phyloP scores from a whole-genome alignment of 169 alveolate genomes.

The Cyclospora cayetanensis region DNA sequence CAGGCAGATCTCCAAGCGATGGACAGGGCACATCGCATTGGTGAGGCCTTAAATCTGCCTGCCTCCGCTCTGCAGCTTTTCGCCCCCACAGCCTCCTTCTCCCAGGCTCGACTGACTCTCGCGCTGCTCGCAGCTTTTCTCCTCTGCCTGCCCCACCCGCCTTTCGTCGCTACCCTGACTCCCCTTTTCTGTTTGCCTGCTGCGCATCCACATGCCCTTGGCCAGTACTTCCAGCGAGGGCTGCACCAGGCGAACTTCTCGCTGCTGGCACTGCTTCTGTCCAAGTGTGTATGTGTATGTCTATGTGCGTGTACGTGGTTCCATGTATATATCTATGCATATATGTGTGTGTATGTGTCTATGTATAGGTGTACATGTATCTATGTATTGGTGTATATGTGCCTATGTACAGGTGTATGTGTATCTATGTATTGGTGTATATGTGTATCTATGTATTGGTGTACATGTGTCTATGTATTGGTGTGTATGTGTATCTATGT shows the following conservation, averaged over 20 bases:
- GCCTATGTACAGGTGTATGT: not conserved
- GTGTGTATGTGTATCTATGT: too few relatives aligned
- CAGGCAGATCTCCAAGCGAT: constrained; percentile 93
- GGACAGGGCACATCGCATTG: constrained; percentile 96
- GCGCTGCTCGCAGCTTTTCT: not conserved
- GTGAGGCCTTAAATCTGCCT: constrained; percentile 68
- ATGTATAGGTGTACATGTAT: not conserved
- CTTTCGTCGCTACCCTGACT: too few relatives aligned
- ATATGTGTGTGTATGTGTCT: not conserved
- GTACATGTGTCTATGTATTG: too few relatives aligned
- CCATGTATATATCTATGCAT: not conserved
- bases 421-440: not conserved
- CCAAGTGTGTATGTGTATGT: not conserved
- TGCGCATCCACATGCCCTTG: too few relatives aligned
- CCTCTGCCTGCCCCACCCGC: not conserved
- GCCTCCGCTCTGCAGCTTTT: not conserved
- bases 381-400: not conserved
- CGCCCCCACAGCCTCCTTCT: not conserved
- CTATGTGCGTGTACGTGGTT: not conserved
- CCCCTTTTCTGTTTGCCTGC: too few relatives aligned
- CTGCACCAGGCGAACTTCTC: too few relatives aligned
- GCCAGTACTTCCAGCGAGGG: too few relatives aligned
- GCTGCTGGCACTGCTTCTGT: too few relatives aligned
- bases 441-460: not conserved
- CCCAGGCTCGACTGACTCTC: not conserved